Base-by-base conservation (phyloP, 768 basidiomycete species). In the Mycena capillaripes region DNA sequence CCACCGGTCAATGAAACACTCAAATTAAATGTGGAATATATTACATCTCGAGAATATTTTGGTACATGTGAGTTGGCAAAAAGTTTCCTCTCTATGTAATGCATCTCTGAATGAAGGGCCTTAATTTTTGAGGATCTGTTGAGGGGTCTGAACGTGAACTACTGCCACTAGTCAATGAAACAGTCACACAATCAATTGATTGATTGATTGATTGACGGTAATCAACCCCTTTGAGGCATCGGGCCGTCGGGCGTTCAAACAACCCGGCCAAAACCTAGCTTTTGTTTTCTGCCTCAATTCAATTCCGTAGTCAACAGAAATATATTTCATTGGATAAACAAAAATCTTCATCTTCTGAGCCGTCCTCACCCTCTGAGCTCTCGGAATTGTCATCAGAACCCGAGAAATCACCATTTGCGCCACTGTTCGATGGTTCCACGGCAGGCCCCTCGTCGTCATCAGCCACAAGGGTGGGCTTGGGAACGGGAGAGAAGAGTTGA, bases 401-500 rank as follows among this genome's bases (percentile, higher is more conserved):
- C n/a, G n/a, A n/a, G n/a, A n/a, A n/a, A n/a, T n/a, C n/a, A n/a
- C n/a, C n/a, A n/a, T n/a, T n/a, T n/a, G n/a, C n/a, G n/a, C n/a
- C n/a, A n/a, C n/a, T 32, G 34, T 63, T 63, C 29, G 61, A 58
- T 2, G 57, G 57, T 25, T 36, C 57, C 32, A 36, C 16, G 40
- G 27, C 57, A 17, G 57, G 23, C 23, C 16, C 40, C 3, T 55
- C 36, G n/a, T 5, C 3, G 11, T 10, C 63, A 4, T 2, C 42
- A 17, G 23, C 64, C 1, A 3, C 57, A 29, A 58, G 40, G 17
- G 25, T 21, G 2, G 64, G 70, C 42, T 66, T 66, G 2, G 46
- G 64, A 2, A 71, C 52, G 3, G 70, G 32, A 0, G 63, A 38
- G 64, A 71, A 58, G 6, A 71, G 42, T 16, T 46, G 42, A 3